A percentile compares a stretch with the other conserved stretches of the same genome.
Conservation (phyloP, 805 yeast genomes). For the Candida suzukii region DNA sequence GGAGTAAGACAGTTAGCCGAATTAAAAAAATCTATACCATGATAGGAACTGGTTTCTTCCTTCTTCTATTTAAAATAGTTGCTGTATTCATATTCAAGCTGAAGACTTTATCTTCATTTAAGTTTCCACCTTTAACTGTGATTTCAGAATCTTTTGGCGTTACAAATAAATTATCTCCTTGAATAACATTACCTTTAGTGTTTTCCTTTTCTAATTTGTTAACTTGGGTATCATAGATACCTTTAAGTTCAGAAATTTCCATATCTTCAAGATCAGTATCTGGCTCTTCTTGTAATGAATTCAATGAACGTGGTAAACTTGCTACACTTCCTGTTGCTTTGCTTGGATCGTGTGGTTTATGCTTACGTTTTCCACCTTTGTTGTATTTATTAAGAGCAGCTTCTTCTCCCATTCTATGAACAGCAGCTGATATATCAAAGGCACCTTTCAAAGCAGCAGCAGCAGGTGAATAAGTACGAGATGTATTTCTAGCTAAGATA, state of each 20-base stretch:
- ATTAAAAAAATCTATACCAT: not conserved
- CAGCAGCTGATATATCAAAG: conserved; percentile 55
- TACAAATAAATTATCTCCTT: conserved; percentile 2
- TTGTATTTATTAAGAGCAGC: conserved; percentile 13
- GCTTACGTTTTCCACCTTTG: not conserved
- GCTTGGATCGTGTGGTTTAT: not conserved
- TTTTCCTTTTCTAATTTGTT: conserved; percentile 9
- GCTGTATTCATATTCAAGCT: conserved; percentile 47
- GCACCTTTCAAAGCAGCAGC: conserved; percentile 55
- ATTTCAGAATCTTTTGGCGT: not conserved
- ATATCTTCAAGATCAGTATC: conserved; percentile 5
- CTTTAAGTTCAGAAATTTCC: conserved; percentile 8
- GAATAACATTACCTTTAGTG: conserved; percentile 10
- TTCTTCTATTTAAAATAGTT: conserved; percentile 42
- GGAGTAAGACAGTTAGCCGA: too few relatives aligned
- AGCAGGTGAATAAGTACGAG: conserved; percentile 40
- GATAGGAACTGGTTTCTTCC: conserved; percentile 13
- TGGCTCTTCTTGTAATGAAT: conserved; percentile 13
- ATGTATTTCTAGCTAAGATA: not conserved
- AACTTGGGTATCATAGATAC: conserved; percentile 3
- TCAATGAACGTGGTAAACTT: too few relatives aligned
- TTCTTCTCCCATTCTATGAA: conserved; percentile 53
- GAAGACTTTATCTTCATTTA: conserved; percentile 20
- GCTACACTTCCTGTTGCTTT: not conserved
- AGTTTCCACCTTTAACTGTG: not conserved